Evolutionary conservation across 768 basidiomycete species (phyloP).

Genomic region (Leccinum longicurvipes): DNA sequence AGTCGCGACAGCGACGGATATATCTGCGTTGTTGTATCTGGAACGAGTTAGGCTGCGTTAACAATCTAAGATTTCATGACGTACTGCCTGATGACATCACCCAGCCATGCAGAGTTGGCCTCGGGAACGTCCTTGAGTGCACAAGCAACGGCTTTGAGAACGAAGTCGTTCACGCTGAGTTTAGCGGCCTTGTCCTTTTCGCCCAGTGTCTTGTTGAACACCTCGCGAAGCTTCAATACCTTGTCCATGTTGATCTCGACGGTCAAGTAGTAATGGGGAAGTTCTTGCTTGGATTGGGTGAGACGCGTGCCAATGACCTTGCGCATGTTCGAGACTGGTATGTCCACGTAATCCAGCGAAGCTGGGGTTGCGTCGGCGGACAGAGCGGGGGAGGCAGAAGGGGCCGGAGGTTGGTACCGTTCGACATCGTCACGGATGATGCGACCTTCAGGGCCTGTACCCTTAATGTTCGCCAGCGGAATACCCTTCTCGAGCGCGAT

Average conservation of each 20-base stretch:
- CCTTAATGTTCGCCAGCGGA: conserved; percentile 85
- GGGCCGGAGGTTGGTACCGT: conserved; percentile 64
- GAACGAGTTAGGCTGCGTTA: not conserved
- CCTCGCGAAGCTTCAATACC: conserved; percentile 87
- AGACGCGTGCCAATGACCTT: conserved; percentile 89
- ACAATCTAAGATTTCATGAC: conserved; percentile 27
- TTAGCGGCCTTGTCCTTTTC: conserved; percentile 90
- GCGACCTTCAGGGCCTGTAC: conserved; percentile 89
- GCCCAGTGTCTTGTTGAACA: conserved; percentile 87
- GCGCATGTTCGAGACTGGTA: conserved; percentile 91
- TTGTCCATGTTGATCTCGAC: conserved; percentile 96
- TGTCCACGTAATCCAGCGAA: conserved; percentile 78
- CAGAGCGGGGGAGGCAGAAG: conserved; percentile 41
- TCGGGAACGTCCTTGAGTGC: conserved; percentile 95
- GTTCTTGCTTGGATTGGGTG: conserved; percentile 86
- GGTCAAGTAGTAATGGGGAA: conserved; percentile 98
- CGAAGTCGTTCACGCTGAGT: conserved; percentile 97
- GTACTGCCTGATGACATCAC: conserved; percentile 92
- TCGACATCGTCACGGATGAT: conserved; percentile 95
- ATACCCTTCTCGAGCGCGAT: conserved; percentile 93
- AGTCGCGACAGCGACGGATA: conserved; percentile 95
- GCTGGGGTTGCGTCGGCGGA: conserved; percentile 48
- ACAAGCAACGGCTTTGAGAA: conserved; percentile 91
- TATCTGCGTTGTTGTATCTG: conserved; percentile 96
- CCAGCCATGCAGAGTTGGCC: conserved; percentile 96